Evolutionary conservation across 257 asterid genomes (phyloP).

Genomic region (Petrea volubilis): DNA sequence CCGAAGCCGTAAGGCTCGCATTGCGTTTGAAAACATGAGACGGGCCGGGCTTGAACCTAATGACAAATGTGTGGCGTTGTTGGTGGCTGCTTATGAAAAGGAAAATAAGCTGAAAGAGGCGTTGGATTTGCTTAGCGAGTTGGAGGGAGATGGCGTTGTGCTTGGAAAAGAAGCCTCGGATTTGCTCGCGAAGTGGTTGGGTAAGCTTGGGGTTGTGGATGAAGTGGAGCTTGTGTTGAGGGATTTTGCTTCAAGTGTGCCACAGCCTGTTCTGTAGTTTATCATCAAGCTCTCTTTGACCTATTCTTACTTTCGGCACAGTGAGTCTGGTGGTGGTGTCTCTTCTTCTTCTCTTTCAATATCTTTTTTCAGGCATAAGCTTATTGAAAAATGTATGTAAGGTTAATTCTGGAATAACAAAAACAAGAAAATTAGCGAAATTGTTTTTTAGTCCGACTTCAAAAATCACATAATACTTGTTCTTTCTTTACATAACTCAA

Average conservation of each 20-base stretch:
- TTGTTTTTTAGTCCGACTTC: no score
- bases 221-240: slow-evolving; percentile 73
- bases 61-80: slow-evolving; percentile 76
- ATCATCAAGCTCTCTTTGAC: not conserved
- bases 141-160: slow-evolving; percentile 53
- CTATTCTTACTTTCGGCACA: no score
- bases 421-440: no score
- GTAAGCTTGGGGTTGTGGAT: slow-evolving; percentile 68
- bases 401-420: no score
- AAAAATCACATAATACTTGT: no score
- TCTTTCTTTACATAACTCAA: no score
- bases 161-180: slow-evolving; percentile 72
- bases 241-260: slow-evolving; percentile 38
- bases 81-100: slow-evolving; percentile 59
- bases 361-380: no score
- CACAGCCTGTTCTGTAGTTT: slow-evolving; percentile 25
- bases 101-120: slow-evolving; percentile 69
- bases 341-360: no score
- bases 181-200: slow-evolving; percentile 66
- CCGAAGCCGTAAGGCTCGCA: slow-evolving; percentile 55
- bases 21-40: slow-evolving; percentile 70
- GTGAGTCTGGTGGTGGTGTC: no score
- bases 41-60: slow-evolving; percentile 64
- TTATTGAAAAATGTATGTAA: no score
- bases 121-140: slow-evolving; percentile 51